phyloP scores from a whole-genome alignment of 2,329 filamentous ascomycete species.

The Cladosporium austrohemisphaericum region DNA sequence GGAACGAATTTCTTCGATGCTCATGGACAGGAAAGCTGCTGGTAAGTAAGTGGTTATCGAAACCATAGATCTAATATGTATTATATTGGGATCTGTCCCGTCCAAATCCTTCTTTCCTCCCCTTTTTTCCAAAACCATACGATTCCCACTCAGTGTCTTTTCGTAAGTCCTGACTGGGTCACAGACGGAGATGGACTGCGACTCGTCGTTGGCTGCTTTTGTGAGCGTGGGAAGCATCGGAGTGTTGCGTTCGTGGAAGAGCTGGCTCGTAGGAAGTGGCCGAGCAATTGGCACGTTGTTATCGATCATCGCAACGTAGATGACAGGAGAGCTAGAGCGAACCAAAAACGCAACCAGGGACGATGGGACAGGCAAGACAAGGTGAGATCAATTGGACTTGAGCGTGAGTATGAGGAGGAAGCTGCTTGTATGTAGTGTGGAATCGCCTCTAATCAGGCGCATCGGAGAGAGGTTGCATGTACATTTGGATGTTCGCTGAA shows the following conservation, averaged over 20 bases:
- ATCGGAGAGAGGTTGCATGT: too few species aligned
- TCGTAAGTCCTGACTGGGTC: neutral
- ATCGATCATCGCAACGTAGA: slow-evolving; percentile 24
- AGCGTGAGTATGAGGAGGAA: too few species aligned
- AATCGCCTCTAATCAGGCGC: too few species aligned
- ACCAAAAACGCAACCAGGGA: neutral
- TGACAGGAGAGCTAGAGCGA: neutral
- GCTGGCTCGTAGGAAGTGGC: slow-evolving; percentile 20
- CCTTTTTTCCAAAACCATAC: neutral
- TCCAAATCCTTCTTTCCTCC: neutral
- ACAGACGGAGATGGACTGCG: neutral
- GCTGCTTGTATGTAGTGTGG: too few species aligned
- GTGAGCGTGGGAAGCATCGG: slow-evolving; percentile 27
- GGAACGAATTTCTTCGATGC: neutral
- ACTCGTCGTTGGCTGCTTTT: slow-evolving; percentile 24
- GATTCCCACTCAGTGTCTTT: neutral
- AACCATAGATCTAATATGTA: neutral
- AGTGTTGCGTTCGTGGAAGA: slow-evolving; percentile 29
- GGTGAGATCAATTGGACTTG: too few species aligned
- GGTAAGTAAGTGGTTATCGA: neutral
- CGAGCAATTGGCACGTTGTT: slow-evolving; percentile 20
- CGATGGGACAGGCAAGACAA: neutral
- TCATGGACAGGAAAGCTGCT: neutral
- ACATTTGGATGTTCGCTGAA: too few species aligned
- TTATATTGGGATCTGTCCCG: neutral